Evolutionary conservation across 1,284 basidiomycete genomes (phyloP), one percentile per base, ranked within the genome.

Genomic region (Apiotrichum mycotoxinovorans): DNA sequence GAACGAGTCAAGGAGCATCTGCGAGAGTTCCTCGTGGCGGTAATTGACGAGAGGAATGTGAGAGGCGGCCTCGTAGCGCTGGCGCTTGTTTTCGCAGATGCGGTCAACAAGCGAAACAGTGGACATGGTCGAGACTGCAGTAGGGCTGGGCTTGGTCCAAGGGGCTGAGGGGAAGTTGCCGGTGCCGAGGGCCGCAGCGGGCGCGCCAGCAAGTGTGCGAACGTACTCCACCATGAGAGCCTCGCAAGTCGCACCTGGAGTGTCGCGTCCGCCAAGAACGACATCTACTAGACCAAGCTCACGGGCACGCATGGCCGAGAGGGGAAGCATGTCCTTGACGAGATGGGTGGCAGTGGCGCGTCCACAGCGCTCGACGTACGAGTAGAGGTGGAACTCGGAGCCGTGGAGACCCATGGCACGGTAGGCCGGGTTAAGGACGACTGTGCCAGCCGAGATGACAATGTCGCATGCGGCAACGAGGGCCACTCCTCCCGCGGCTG

Each of bases 401-500:
- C 79, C 79, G 56, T 75, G 77, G 4, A 79, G 68, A 7, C 79
- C 79, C 60, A 80, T 72, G 27, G 72, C 77, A 25, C 78, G 69
- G 56, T 80, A 80, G 25, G 77, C 75, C 10, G 79, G 79, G 58
- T 80, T 80, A 37, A 79, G 62, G 9, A 79, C 78, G 11, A 75
- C 78, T 9, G 66, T 67, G 44, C 75, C 70, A 1, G 70, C 65
- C 22, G 71, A 74, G 2, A 79, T 63, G 22, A 78, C 76, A 18
- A 79, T 64, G 64, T 80, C 79, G 38, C 76, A 77, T 2, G 73
- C 76, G 8, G 79, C 75, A 1, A 78, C 79, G 40, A 80, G 63
- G 2, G 79, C 79, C 12, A 80, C 74, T 23, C 79, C 79, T 7
- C 79, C 79, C 3, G 79, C 79, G 22, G 79, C 79, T 1, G 78